Conservation (phyloP, 108 stramenopile genomes). For the Schizochytrium sp. region DNA sequence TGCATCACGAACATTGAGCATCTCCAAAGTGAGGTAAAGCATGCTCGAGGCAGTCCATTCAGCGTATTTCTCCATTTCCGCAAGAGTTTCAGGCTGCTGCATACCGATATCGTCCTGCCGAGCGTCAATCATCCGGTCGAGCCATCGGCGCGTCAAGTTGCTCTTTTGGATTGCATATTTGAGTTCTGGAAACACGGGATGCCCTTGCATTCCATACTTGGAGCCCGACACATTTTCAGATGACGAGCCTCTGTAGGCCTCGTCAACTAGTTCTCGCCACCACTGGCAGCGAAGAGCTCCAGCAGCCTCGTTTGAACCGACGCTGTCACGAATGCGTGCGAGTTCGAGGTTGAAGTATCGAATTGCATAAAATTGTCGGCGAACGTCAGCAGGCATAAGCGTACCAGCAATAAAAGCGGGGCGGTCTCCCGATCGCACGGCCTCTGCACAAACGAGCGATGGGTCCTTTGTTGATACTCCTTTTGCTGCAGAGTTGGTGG, state of each 20-base stretch:
- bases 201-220: not conserved
- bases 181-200: slow-evolving; percentile 11
- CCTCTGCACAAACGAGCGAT: not conserved
- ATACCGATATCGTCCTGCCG: not conserved
- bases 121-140: slow-evolving; percentile 44
- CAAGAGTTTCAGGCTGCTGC: not conserved
- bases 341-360: slow-evolving; percentile 48
- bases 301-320: not conserved
- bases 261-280: slow-evolving; percentile 15
- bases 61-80: slow-evolving; percentile 9
- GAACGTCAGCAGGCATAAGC: not conserved
- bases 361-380: slow-evolving; percentile 7
- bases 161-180: not conserved
- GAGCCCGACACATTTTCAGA: not conserved
- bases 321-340: not conserved
- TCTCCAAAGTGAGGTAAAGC: slow-evolving; percentile 25
- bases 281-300: slow-evolving; percentile 35
- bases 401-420: slow-evolving; percentile 4
- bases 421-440: slow-evolving; percentile 15
- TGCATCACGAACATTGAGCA: not conserved
- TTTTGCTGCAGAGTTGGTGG: no score
- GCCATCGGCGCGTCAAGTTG: slow-evolving; percentile 30
- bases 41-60: slow-evolving; percentile 3
- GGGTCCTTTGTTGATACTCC: no score
- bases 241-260: not conserved